Evolutionary conservation across 306 rosid species (phyloP).

Genomic region (Sphenostylis stenocarpa): DNA sequence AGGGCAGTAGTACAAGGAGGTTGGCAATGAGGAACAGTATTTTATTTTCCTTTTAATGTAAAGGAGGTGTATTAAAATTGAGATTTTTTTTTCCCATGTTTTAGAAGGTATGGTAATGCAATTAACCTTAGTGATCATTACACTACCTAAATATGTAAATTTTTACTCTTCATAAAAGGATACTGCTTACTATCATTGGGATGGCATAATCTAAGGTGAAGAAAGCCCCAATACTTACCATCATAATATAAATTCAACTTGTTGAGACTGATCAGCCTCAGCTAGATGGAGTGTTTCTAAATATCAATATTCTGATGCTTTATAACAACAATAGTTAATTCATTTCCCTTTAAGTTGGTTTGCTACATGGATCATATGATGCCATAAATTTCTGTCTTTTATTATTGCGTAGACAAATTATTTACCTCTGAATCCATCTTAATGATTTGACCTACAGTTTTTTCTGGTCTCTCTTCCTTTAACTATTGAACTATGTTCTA

Average conservation of each 20-base stretch:
- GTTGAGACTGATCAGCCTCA: neutral
- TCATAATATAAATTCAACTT: neutral
- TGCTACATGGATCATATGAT: neutral
- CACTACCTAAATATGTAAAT: neutral
- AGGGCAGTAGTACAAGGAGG: neutral
- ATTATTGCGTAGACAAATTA: neutral
- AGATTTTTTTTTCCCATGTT: neutral
- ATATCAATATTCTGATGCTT: neutral
- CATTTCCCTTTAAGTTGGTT: neutral
- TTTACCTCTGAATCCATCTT: neutral
- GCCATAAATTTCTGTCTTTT: neutral
- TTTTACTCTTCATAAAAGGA: neutral
- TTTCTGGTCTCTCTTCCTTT: neutral
- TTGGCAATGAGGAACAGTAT: neutral
- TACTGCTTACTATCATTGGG: neutral
- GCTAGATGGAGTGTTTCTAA: neutral
- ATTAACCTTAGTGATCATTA: neutral
- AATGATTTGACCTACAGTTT: neutral
- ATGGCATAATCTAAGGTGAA: neutral
- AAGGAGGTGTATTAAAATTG: neutral
- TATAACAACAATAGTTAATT: neutral
- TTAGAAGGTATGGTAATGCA: neutral
- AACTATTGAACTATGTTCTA: neutral
- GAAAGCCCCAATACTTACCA: neutral
- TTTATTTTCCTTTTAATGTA: neutral